phyloP scores from a whole-genome alignment of 1,139 yeast species.

The Blastobotrys proliferans region DNA sequence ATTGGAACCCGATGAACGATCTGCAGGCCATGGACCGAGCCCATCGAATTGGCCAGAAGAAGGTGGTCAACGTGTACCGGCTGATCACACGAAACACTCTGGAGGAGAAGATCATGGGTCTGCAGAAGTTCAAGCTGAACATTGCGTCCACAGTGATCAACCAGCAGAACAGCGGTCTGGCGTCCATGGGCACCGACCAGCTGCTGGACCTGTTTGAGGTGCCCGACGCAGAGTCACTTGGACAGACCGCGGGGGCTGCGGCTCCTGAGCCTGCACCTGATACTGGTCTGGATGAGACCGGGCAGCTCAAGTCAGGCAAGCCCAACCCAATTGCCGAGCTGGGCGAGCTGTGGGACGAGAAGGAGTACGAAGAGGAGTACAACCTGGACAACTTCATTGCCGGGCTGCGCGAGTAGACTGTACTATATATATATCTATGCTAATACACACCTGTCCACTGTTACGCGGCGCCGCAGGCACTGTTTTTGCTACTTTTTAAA shows the following conservation, averaged over 20 bases:
- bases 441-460: not conserved
- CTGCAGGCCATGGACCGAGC: conserved; percentile 99
- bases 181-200: conserved; percentile 96
- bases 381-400: conserved; percentile 89
- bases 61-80: conserved; percentile 92
- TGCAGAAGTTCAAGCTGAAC: conserved; percentile 95
- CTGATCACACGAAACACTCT: conserved; percentile 87
- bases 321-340: conserved; percentile 70
- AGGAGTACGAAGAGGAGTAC: conserved; percentile 95
- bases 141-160: conserved; percentile 94
- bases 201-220: conserved; percentile 83
- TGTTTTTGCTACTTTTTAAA: not conserved
- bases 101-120: conserved; percentile 97
- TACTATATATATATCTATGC: not conserved
- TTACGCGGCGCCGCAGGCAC: not conserved
- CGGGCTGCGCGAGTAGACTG: conserved; percentile 44
- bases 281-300: conserved; percentile 47
- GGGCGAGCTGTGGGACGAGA: conserved; percentile 95
- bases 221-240: conserved; percentile 45
- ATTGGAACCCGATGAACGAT: conserved; percentile 99
- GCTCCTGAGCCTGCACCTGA: conserved; percentile 35
- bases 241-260: conserved; percentile 39
- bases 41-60: conserved; percentile 95
- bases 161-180: conserved; percentile 91
- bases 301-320: conserved; percentile 57